Evolutionary conservation across 169 alveolate genomes (phyloP).

Genomic region (Eimeria brunetti): DNA sequence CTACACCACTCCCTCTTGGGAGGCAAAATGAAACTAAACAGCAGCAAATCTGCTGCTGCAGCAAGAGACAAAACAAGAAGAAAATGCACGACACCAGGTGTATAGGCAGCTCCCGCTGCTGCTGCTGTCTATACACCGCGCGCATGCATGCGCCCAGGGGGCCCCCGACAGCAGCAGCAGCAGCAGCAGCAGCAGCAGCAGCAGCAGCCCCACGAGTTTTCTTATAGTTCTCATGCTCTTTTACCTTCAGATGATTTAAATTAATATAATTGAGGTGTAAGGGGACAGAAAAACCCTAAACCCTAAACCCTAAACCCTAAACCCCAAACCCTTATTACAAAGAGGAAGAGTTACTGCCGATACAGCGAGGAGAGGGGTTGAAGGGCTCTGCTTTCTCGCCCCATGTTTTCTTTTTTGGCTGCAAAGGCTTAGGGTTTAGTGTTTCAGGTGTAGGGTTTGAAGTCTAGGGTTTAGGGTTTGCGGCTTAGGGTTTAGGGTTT

Average conservation of each 20-base stretch:
- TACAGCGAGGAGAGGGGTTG: too few species aligned
- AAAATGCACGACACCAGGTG: not conserved
- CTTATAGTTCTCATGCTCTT: too few species aligned
- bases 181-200: conserved; percentile 9
- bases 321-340: too few species aligned
- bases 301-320: too few species aligned
- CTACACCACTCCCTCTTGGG: not conserved
- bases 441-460: too few species aligned
- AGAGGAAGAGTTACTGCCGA: too few species aligned
- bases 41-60: not conserved
- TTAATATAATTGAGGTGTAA: not conserved
- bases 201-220: conserved; percentile 23
- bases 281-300: too few species aligned
- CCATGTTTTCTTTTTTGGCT: too few species aligned
- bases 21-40: not conserved
- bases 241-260: too few species aligned
- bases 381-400: too few species aligned
- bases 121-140: not conserved
- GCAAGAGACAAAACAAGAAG: not conserved
- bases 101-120: not conserved
- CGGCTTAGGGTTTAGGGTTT: too few species aligned
- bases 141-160: not conserved
- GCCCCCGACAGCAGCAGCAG: not conserved
- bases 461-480: too few species aligned
- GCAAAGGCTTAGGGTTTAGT: not conserved